Percentiles rank a stretch among this genome's conserved stretches.
Conservation (phyloP, 176 grass and related monocot species). For the Oryza australiensis region DNA sequence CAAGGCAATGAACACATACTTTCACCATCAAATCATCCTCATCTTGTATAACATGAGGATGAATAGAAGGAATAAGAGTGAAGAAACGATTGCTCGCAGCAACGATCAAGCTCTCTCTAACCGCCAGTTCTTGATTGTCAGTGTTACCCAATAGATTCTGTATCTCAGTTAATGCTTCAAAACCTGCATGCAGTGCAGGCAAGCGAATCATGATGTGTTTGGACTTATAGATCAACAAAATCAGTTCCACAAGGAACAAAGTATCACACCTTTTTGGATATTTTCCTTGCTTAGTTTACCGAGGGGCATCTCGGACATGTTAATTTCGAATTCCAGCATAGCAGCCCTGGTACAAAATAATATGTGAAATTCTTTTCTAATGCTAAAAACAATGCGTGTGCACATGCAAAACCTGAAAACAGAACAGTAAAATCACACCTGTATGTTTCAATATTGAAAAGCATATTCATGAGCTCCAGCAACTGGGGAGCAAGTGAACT, state of each 20-base stretch:
- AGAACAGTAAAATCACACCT: slow-evolving; percentile 49
- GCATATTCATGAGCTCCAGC: slow-evolving; percentile 82
- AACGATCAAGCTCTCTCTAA: slow-evolving; percentile 88
- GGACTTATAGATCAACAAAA: neutral
- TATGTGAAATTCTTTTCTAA: slow-evolving; percentile 2
- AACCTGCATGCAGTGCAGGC: slow-evolving; percentile 50
- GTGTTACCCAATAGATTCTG: slow-evolving; percentile 76
- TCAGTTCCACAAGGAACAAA: slow-evolving; percentile 5
- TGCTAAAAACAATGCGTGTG: neutral
- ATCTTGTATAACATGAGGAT: slow-evolving; percentile 80
- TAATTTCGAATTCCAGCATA: slow-evolving; percentile 98
- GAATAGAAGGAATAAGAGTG: slow-evolving; percentile 93
- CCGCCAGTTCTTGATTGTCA: slow-evolving; percentile 46
- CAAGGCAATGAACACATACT: slow-evolving; percentile 48
- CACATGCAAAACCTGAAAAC: neutral
- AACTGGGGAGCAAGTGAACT: slow-evolving; percentile 87
- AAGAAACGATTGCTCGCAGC: slow-evolving; percentile 93
- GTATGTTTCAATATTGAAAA: slow-evolving; percentile 96
- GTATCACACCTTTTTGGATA: slow-evolving; percentile 77
- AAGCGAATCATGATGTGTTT: slow-evolving; percentile 32
- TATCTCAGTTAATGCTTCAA: slow-evolving; percentile 93
- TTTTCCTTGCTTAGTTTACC: slow-evolving; percentile 96
- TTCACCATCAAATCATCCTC: slow-evolving; percentile 78
- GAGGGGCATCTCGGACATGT: slow-evolving; percentile 98
- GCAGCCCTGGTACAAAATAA: slow-evolving; percentile 55